Evolutionary conservation across 305 asterid genomes (phyloP).

Genomic region (Striga hermonthica): DNA sequence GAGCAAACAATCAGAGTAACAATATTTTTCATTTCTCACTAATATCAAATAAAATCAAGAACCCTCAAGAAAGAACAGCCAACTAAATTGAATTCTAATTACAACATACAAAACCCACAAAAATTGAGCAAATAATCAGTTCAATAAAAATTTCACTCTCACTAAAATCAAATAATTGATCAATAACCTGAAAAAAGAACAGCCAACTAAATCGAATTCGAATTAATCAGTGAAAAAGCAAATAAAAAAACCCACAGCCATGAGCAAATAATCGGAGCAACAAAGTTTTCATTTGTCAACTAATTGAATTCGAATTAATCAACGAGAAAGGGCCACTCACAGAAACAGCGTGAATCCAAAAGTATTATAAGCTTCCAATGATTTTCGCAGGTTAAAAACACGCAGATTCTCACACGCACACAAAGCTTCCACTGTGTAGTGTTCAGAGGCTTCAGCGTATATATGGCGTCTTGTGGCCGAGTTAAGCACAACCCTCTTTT

Average conservation of each 20-base stretch:
- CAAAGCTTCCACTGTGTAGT: background rate
- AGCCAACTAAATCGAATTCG: background rate
- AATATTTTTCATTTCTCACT: conserved; percentile 2
- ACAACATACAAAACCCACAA: background rate
- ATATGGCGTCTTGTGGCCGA: conserved; percentile 24
- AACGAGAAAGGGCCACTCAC: conserved; percentile 32
- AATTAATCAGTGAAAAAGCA: conserved; percentile 27
- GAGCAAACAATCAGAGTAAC: background rate
- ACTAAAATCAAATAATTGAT: no score
- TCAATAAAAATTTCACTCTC: no score
- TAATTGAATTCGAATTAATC: background rate
- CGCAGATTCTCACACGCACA: conserved; percentile 16
- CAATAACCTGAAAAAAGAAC: no score
- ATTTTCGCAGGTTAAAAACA: conserved; percentile 21
- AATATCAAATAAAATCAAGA: conserved; percentile 24
- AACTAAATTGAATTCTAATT: conserved; percentile 9
- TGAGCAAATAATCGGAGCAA: background rate
- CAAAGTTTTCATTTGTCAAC: conserved; percentile 6
- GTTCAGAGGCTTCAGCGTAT: conserved; percentile 17
- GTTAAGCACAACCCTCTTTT: conserved; percentile 31
- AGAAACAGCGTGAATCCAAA: conserved; percentile 26
- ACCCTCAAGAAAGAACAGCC: conserved; percentile 7
- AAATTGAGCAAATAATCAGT: no score
- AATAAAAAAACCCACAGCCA: background rate
- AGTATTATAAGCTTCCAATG: conserved; percentile 18